Evolutionary conservation across 352 stramenopile species (phyloP), one percentile per base, ranked within the genome.

Genomic region (Phytophthora lateralis): DNA sequence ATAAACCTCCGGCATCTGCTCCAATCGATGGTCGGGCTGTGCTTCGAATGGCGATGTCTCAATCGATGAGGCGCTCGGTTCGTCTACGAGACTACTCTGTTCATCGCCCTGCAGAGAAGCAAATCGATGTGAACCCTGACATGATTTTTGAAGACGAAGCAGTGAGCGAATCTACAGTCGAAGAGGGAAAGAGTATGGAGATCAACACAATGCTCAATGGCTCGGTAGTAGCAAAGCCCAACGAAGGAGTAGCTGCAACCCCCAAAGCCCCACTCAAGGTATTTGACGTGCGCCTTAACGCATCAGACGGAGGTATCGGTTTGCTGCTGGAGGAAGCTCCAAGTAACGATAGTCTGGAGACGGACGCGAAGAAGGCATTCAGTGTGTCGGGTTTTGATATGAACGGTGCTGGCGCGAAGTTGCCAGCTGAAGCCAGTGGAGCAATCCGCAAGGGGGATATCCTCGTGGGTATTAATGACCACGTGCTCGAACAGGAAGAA

Each of bases 241-340:
- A 52, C 55, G 49, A 60, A 42, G n/a, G 10, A 2, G 26, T 15
- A 49, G 32, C 20, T 18, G 26, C 45, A 58, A 20, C 43, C 7
- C 15, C 52, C 2, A 49, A 77, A 52, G 12, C 41, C 21, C 72
- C 73, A 1, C 65, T 80, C 18, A 69, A 76, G 12, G 55, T 76
- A 6, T 84, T 82, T 70, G 77, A 89, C 38, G 82, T 93, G 1
- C 48, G 71, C 34, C 69, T 93, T 5, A 74, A 72, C 47, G 86
- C 84, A 2, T 76, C 78, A 4, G 86, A 95, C 46, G 86, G 86
- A 17, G 86, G 86, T 8, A 76, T 95, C 17, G 86, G 86, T 0
- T 69, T 95, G 17, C 24, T 89, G 14, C 44, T 95, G 32, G 72
- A 77, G 10, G 76, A 84, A 50, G 52, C n/a, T 14, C 20, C 10